A percentile compares a stretch with the other conserved stretches of the same genome.
phyloP scores from a whole-genome alignment of 2,329 filamentous ascomycete species.

The Pseudocercospora ulei region DNA sequence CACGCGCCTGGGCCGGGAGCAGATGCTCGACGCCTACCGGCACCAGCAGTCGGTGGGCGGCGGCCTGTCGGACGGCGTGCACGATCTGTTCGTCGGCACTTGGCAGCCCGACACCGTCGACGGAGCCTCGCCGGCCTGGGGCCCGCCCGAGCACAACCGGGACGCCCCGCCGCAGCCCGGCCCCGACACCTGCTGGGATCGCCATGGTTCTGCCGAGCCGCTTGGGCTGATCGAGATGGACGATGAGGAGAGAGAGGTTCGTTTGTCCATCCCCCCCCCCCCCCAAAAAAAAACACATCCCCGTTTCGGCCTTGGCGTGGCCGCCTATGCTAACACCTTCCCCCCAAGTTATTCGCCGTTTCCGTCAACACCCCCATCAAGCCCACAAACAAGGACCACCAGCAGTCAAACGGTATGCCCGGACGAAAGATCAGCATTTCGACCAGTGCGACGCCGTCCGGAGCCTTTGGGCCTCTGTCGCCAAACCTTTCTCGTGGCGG shows the following conservation, averaged over 20 bases:
- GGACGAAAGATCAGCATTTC: conserved; percentile 78
- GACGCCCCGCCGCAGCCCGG: conserved; percentile 63
- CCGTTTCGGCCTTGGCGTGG: neutral
- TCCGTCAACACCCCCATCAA: conserved; percentile 94
- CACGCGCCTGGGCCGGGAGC: conserved; percentile 64
- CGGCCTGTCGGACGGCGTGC: conserved; percentile 55
- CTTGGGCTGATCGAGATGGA: conserved; percentile 64
- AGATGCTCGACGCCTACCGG: conserved; percentile 66
- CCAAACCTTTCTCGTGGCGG: conserved; percentile 61
- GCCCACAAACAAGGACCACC: conserved; percentile 55
- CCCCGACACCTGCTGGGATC: conserved; percentile 88
- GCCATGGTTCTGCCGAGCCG: conserved; percentile 58
- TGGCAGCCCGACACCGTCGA: conserved; percentile 72
- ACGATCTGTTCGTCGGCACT: conserved; percentile 59
- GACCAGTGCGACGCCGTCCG: conserved; percentile 50
- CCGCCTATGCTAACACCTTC: conserved; percentile 12
- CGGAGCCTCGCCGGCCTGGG: conserved; percentile 54
- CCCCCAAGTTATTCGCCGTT: conserved; percentile 59
- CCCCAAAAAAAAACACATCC: neutral
- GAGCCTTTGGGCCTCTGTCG: conserved; percentile 60
- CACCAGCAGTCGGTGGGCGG: conserved; percentile 48
- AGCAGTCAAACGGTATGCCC: conserved; percentile 48
- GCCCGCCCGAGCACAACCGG: conserved; percentile 62
- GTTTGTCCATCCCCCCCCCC: too few species aligned
- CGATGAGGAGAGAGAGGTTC: conserved; percentile 56